Percentiles rank a stretch among this genome's conserved stretches.
These are phyloP conservation scores for Solanum habrochaites DNA, from an alignment of 257 asterid species.

Conservation along the genomic window DNA sequence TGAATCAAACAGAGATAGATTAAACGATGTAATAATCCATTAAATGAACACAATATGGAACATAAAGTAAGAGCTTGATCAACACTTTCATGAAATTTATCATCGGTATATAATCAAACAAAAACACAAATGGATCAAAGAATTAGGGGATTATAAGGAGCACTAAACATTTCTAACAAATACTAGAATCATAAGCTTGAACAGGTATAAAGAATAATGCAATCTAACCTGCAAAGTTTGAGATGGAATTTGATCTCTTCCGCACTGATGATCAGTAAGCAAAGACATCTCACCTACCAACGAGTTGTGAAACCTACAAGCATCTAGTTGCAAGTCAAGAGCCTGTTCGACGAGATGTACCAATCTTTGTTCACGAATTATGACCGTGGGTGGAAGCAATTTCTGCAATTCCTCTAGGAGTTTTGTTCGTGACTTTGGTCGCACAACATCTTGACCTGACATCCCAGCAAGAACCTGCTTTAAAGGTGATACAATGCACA, in stretches of 20 bases:
- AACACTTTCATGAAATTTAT: background rate
- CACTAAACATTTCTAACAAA: background rate
- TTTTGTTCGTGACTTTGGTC: constrained; percentile 33
- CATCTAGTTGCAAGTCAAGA: constrained; percentile 55
- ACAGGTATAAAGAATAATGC: background rate
- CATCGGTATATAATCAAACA: background rate
- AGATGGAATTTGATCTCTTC: constrained; percentile 65
- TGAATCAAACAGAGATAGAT: background rate
- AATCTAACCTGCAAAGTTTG: constrained; percentile 56
- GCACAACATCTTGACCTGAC: constrained; percentile 19
- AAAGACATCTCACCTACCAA: constrained; percentile 49
- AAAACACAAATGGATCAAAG: background rate
- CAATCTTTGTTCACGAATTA: constrained; percentile 64
- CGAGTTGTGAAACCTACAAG: constrained; percentile 77
- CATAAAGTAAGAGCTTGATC: background rate
- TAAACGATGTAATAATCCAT: background rate
- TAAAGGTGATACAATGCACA: constrained; percentile 37
- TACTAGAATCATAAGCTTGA: background rate
- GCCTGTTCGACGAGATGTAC: constrained; percentile 82
- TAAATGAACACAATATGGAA: background rate
- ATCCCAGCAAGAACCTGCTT: constrained; percentile 16
- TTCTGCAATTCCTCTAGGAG: constrained; percentile 58
- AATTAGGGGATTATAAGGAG: background rate
- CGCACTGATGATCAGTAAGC: constrained; percentile 67
- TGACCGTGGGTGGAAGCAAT: constrained; percentile 62